These are phyloP conservation scores for Plantago rigida DNA, from an alignment of 305 asterid genomes.

Conservation along the genomic window DNA sequence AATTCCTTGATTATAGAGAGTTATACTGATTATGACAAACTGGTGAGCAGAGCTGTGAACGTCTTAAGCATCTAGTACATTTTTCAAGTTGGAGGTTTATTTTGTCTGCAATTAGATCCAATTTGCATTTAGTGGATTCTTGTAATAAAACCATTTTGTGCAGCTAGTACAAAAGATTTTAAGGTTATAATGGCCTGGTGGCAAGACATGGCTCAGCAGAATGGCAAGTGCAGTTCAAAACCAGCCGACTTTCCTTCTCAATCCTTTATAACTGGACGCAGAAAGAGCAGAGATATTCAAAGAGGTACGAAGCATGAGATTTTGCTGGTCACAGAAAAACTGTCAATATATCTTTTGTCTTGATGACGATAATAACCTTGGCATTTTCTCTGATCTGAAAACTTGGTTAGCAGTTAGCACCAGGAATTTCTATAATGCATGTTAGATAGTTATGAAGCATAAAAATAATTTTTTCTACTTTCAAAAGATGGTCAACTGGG, in stretches of 20 bases:
- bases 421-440: too few relatives aligned
- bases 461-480: not conserved
- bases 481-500: constrained; percentile 2
- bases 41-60: too few relatives aligned
- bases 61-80: too few relatives aligned
- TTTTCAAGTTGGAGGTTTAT: too few relatives aligned
- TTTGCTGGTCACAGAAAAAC: not conserved
- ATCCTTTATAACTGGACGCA: constrained; percentile 29
- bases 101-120: not conserved
- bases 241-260: constrained; percentile 30
- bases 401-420: too few relatives aligned
- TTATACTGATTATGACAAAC: too few relatives aligned
- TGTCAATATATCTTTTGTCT: too few relatives aligned
- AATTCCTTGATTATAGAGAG: too few relatives aligned
- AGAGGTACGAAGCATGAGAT: constrained; percentile 44
- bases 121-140: not conserved
- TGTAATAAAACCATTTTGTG: constrained; percentile 19
- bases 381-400: too few relatives aligned
- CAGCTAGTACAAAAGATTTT: constrained; percentile 64
- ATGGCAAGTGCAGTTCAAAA: constrained; percentile 45
- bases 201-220: constrained; percentile 95
- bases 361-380: too few relatives aligned
- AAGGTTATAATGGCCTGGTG: constrained; percentile 95
- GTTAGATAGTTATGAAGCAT: not conserved
- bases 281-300: constrained; percentile 34